phyloP scores from a whole-genome alignment of 2,329 filamentous ascomycete species.

The Fusarium udum region DNA sequence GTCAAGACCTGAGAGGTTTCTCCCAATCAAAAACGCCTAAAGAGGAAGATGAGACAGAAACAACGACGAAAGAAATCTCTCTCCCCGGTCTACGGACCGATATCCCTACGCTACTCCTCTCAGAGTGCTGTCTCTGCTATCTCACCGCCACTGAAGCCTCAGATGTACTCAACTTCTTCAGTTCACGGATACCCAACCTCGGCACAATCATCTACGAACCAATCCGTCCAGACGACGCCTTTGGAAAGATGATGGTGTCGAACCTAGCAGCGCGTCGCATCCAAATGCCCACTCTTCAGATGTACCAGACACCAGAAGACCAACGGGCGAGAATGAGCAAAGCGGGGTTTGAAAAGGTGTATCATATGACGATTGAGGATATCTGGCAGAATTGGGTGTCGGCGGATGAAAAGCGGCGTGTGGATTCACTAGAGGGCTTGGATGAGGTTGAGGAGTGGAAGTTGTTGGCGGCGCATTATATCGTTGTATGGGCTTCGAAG shows the following conservation, averaged over 20 bases:
- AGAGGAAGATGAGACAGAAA: not conserved
- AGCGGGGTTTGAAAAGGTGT: constrained; percentile 68
- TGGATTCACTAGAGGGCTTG: constrained; percentile 83
- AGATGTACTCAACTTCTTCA: constrained; percentile 72
- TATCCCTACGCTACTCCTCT: constrained; percentile 85
- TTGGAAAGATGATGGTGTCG: constrained; percentile 90
- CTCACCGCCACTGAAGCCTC: constrained; percentile 72
- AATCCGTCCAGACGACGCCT: constrained; percentile 82
- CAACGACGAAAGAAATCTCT: not conserved
- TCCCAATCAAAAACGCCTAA: not conserved
- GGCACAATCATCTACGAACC: constrained; percentile 87
- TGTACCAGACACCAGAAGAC: constrained; percentile 72
- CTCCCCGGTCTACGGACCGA: constrained; percentile 59
- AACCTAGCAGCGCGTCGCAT: constrained; percentile 88
- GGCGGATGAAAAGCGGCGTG: constrained; percentile 76
- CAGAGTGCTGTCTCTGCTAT: constrained; percentile 96
- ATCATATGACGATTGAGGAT: constrained; percentile 57
- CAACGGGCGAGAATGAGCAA: constrained; percentile 73
- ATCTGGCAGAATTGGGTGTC: constrained; percentile 82
- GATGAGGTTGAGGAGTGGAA: constrained; percentile 97
- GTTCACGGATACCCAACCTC: constrained; percentile 58
- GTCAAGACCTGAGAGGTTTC: constrained; percentile 71
- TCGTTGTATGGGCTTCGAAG: constrained; percentile 88
- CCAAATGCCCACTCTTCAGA: constrained; percentile 81
- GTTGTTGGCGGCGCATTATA: constrained; percentile 87